Base-by-base conservation (phyloP, 2,329 filamentous ascomycete species). In the Aspergillus hiratsukae region DNA sequence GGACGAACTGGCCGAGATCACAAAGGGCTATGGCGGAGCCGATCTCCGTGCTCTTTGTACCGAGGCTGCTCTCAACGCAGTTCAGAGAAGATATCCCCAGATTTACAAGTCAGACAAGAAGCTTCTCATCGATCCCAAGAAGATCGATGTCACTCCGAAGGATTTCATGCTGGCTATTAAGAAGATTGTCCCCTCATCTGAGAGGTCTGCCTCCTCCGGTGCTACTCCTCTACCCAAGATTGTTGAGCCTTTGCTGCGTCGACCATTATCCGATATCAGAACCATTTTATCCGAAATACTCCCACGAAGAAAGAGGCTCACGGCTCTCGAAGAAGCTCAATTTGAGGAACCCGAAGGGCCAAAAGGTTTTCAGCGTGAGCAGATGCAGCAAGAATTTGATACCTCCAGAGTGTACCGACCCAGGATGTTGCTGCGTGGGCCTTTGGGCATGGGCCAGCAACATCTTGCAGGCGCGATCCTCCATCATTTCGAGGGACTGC, bases 81-180 rank as follows among this genome's bases (percentile, higher is more conserved):
- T 99, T 25, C 94, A 99, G 74, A 84, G 94, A 65, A 93, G 90
- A 3, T 99, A 95, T 69, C 94, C 94, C 17, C 94, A 99, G 68
- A 97, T 99, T 60, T 99, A 99, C 77, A 84, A 85, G 25, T 93
- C 92, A 0, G 87, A 89, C 62, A 87, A 95, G 71, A 97, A 97
- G 76, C 84, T 97, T 31, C 77, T 95, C 46, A 94, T 99, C 56
- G 87, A 97, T 64, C 87, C 92, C 0, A 83, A 84, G 58, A 90
- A 87, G 66, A 96, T 99, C 68, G 86, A 86, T 56, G 86, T 99
- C 40, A 87, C 90, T 46, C 91, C 94, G 4, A 94, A 94, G 55
- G 94, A 99, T 73, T 99, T 99, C 67, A 96, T 96, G 89, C 83
- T 97, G 14, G 96, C 93, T 0, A 87, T 97, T 69, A 96, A 96